Conservation (phyloP, 345 rosid genomes). For the Cardamine occulta region DNA sequence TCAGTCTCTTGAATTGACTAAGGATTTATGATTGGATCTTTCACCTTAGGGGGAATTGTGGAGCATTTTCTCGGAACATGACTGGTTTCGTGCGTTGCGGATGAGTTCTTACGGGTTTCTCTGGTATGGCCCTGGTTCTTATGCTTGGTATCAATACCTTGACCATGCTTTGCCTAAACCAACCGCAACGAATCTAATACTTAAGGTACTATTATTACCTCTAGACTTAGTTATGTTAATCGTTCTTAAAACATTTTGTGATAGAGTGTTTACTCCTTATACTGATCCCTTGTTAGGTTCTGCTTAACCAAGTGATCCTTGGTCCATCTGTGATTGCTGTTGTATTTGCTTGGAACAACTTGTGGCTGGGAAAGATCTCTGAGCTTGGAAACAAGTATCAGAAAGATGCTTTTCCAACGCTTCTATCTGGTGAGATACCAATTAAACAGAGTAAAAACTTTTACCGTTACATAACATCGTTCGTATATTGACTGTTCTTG, state of each 20-base stretch:
- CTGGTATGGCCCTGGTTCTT: slow-evolving; percentile 90
- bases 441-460: background rate
- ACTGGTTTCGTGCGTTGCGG: slow-evolving; percentile 83
- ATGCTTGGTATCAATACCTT: slow-evolving; percentile 82
- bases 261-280: background rate
- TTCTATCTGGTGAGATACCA: slow-evolving; percentile 62
- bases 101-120: slow-evolving; percentile 94
- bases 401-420: slow-evolving; percentile 81
- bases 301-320: slow-evolving; percentile 83
- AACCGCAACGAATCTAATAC: slow-evolving; percentile 60
- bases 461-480: background rate
- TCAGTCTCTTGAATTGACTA: background rate
- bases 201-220: slow-evolving; percentile 58
- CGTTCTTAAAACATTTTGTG: background rate
- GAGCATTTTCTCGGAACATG: slow-evolving; percentile 62
- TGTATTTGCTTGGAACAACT: slow-evolving; percentile 90
- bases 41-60: slow-evolving; percentile 50
- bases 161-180: slow-evolving; percentile 75
- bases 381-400: slow-evolving; percentile 76
- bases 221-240: background rate
- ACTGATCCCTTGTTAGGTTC: slow-evolving; percentile 53
- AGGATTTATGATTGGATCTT: background rate
- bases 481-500: background rate
- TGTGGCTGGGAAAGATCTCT: slow-evolving; percentile 78
- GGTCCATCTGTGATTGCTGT: slow-evolving; percentile 92